Percentiles rank a stretch among this genome's conserved stretches.
Evolutionary conservation across 1,139 yeast genomes (phyloP).

Genomic region (Saccharomycopsis hybrid): DNA sequence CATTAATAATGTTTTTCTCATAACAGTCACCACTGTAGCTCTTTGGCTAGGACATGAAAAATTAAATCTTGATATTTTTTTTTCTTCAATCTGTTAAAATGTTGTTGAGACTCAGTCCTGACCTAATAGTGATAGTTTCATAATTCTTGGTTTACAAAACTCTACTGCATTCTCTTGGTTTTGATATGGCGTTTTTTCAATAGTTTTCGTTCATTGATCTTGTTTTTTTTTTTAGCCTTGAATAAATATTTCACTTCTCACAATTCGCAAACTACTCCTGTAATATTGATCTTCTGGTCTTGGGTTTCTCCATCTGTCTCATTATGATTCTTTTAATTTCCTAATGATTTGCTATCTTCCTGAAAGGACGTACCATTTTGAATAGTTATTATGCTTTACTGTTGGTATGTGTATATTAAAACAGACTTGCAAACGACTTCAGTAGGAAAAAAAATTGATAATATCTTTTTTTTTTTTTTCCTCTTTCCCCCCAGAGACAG

Average conservation of each 20-base stretch:
- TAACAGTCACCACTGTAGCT: no score
- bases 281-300: neutral
- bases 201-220: neutral
- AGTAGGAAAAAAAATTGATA: no score
- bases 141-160: neutral
- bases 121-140: no score
- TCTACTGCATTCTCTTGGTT: neutral
- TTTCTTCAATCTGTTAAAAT: no score
- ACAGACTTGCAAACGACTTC: no score
- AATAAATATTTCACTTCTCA: neutral
- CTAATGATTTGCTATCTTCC: neutral
- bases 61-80: no score
- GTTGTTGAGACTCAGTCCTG: neutral
- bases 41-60: neutral
- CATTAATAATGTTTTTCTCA: no score
- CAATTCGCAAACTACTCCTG: neutral
- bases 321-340: neutral
- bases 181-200: neutral
- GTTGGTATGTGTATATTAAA: no score
- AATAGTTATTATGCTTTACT: neutral
- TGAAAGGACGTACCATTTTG: slow-evolving; percentile 4
- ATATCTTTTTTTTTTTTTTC: no score
- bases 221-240: neutral
- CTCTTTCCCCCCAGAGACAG: no score
- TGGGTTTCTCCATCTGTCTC: neutral